These are phyloP conservation scores for Eimeria zaria DNA, from an alignment of 169 alveolate genomes.

Conservation along the genomic window DNA sequence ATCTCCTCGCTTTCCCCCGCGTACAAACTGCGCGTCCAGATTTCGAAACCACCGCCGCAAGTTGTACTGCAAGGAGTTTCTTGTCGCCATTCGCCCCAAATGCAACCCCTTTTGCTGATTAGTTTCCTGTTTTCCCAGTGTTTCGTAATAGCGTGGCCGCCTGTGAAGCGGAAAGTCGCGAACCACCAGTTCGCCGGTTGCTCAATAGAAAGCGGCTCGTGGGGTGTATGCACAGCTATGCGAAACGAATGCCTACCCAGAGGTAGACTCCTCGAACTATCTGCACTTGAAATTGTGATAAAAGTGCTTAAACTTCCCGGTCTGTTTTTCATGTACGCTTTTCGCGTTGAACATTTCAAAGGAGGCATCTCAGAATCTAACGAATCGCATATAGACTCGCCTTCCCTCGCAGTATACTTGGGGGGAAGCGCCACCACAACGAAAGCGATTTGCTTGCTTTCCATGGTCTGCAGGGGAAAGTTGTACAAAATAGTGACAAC, in stretches of 20 bases:
- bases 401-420: slow-evolving; percentile 41
- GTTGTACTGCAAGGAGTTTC: slow-evolving; percentile 84
- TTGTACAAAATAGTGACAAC: slow-evolving; percentile 73
- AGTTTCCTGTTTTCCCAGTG: slow-evolving; percentile 78
- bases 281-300: slow-evolving; percentile 64
- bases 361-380: slow-evolving; percentile 65
- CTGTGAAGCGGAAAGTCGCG: slow-evolving; percentile 79
- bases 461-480: slow-evolving; percentile 70
- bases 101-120: slow-evolving; percentile 54
- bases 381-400: slow-evolving; percentile 59
- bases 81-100: slow-evolving; percentile 81
- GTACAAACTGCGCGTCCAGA: slow-evolving; percentile 77
- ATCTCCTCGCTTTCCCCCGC: slow-evolving; percentile 82
- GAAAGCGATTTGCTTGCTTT: slow-evolving; percentile 77
- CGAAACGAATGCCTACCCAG: slow-evolving; percentile 77
- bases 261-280: slow-evolving; percentile 41
- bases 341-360: slow-evolving; percentile 58
- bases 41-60: slow-evolving; percentile 77
- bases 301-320: slow-evolving; percentile 48
- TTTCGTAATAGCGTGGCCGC: slow-evolving; percentile 82
- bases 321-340: slow-evolving; percentile 60
- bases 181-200: slow-evolving; percentile 82
- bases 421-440: slow-evolving; percentile 82
- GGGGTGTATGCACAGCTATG: slow-evolving; percentile 73
- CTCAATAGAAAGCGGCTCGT: slow-evolving; percentile 34